phyloP scores from a whole-genome alignment of 202 grass and related monocot genomes.

The Panicum virgatum region DNA sequence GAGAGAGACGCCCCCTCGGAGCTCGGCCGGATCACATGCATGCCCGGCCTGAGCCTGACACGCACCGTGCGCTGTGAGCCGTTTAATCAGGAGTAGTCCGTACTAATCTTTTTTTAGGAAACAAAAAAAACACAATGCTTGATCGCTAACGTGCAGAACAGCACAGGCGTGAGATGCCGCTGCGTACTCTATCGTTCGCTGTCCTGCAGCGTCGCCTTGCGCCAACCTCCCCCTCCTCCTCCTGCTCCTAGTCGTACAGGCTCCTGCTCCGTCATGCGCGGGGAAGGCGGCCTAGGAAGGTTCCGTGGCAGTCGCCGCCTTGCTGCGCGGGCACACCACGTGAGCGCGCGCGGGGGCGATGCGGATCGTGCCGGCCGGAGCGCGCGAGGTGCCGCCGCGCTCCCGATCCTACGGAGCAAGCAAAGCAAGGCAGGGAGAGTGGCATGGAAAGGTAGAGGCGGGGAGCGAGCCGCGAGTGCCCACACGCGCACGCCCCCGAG shows the following conservation, averaged over 20 bases:
- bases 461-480: too few relatives aligned
- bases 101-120: too few relatives aligned
- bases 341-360: not conserved
- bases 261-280: not conserved
- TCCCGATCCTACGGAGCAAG: too few relatives aligned
- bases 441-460: not conserved
- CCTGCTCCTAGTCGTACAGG: too few relatives aligned
- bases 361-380: too few relatives aligned
- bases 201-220: too few relatives aligned
- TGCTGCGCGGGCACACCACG: not conserved
- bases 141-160: not conserved
- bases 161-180: not conserved
- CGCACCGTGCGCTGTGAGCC: not conserved
- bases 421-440: not conserved
- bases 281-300: not conserved
- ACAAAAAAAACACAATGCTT: too few relatives aligned
- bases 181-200: not conserved
- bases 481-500: too few relatives aligned
- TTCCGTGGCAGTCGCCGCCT: not conserved
- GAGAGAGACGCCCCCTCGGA: not conserved
- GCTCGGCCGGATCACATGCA: too few relatives aligned
- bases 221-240: too few relatives aligned
- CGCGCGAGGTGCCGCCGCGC: too few relatives aligned
- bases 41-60: not conserved
- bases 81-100: too few relatives aligned